Base-by-base conservation (phyloP, 495 filamentous ascomycete genomes). In the Glonium stellatum region DNA sequence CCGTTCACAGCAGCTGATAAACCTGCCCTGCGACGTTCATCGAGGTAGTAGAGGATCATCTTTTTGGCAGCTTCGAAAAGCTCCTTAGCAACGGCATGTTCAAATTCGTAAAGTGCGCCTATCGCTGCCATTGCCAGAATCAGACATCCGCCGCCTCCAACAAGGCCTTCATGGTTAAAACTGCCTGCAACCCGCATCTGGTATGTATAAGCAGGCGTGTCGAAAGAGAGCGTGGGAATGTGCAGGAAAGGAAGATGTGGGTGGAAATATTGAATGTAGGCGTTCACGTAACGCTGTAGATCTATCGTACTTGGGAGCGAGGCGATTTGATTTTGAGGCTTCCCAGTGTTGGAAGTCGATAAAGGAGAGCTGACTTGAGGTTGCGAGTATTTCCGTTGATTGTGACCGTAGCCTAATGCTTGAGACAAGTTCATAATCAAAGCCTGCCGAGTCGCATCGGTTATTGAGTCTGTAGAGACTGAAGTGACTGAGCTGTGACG, bases 91-190 rank as follows among this genome's bases (percentile, higher is more conserved):
- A 85, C 79, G 25, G 79, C 75, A 37, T 84, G 81, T 44, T 97
- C 92, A 66, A 86, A 84, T 73, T 96, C 93, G 72, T 96, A 97
- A n/a, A 96, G 74, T 37, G 93, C 90, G 51, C 93, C 93, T 65
- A 97, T 95, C 53, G 93, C 90, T 54, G 95, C 90, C 86, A 97
- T 98, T 8, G 91, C 93, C 18, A 98, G 80, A 56, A 97, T 86
- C 60, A 98, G 77, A 69, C 90, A 96, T 50, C 92, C 93, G 49
- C 87, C 89, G 39, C 92, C 92, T 46, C 90, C 89, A 54, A 83
- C 77, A 56, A 87, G 81, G 53, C 83, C 83, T 37, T 80, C 77
- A 57, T 84, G 84, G 64, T 82, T 82, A 62, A 58, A 85, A 78
- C 34, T 78, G 78, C 57, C 77, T 78, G 77, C 71, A 1, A 76